Evolutionary conservation across 2,329 filamentous ascomycete species (phyloP).

Genomic region (Aspergillus felis): DNA sequence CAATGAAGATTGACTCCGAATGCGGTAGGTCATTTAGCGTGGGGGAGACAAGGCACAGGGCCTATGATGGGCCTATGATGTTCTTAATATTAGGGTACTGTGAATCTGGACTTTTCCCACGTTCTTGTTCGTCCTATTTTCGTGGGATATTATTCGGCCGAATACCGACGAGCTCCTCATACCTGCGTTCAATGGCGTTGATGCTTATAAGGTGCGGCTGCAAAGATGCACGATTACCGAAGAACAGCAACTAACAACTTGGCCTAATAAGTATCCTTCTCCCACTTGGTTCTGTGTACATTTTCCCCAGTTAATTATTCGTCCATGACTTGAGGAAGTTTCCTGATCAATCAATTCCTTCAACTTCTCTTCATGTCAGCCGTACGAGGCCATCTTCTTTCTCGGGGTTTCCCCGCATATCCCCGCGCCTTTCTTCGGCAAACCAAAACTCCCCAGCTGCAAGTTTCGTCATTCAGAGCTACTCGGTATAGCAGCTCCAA

Average conservation of each 20-base stretch:
- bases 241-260: background rate
- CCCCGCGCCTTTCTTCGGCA: slow-evolving; percentile 22
- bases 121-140: background rate
- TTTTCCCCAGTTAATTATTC: background rate
- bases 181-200: slow-evolving; percentile 12
- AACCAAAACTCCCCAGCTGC: slow-evolving; percentile 13
- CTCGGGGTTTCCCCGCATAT: slow-evolving; percentile 24
- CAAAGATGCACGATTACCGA: background rate
- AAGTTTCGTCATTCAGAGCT: slow-evolving; percentile 4
- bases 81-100: background rate
- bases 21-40: background rate
- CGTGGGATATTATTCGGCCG: slow-evolving; percentile 9
- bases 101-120: background rate
- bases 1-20: background rate
- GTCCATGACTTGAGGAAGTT: background rate
- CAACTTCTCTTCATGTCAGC: background rate
- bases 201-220: background rate
- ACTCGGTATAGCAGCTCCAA: slow-evolving; percentile 19
- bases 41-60: background rate
- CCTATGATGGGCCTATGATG: background rate
- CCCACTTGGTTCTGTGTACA: background rate
- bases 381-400: slow-evolving; percentile 21
- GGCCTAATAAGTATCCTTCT: background rate
- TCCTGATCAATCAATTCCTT: background rate
- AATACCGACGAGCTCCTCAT: slow-evolving; percentile 12